Base-by-base conservation (phyloP, 352 stramenopile species). In the Pythium phragmiticola region DNA sequence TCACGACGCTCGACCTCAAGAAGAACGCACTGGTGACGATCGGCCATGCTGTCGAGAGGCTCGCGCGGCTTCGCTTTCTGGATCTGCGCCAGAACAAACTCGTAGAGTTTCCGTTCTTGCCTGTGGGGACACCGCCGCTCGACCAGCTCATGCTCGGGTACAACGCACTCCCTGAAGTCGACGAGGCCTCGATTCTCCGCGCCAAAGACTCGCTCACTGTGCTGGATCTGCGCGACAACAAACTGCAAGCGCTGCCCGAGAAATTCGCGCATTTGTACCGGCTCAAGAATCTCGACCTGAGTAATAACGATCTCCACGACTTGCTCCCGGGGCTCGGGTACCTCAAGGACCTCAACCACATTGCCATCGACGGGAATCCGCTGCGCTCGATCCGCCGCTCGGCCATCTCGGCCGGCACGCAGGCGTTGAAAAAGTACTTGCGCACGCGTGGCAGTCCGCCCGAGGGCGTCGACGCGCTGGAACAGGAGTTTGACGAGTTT, bases 401-500 rank as follows among this genome's bases (percentile, higher is more conserved):
- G 2, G 68, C 91, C 8, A 82, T 94, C 53, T 79, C 76, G 8
- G 66, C 73, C 13, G 83, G 85, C 17, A 89, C 80, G 2, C 76
- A 92, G 57, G 66, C 82, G 2, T 65, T 95, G 6, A 93, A 93
- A 60, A 95, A 95, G 45, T 93, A 93, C 43, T 57, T 95, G 58
- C 82, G 86, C 7, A 93, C 84, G 17, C 82, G 86, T 28, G 86
- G 84, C 8, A 65, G 69, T 7, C 86, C 86, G 11, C 83, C 85
- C 7, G 60, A 74, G 41, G 79, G 79, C 8, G 77, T 94, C 23
- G 78, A 89, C 1, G 63, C 68, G 0, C 68, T 89, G 26, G 78
- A 90, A 49, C 81, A 89, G 73, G 83, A 92, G 52, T 74, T 88
- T 41, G 77, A 89, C 34, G 85, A 94, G 69, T 89, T 89, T 61